Evolutionary conservation across 1,284 basidiomycete genomes (phyloP), one percentile per base, ranked within the genome.

Genomic region (Marasmius fiardii): DNA sequence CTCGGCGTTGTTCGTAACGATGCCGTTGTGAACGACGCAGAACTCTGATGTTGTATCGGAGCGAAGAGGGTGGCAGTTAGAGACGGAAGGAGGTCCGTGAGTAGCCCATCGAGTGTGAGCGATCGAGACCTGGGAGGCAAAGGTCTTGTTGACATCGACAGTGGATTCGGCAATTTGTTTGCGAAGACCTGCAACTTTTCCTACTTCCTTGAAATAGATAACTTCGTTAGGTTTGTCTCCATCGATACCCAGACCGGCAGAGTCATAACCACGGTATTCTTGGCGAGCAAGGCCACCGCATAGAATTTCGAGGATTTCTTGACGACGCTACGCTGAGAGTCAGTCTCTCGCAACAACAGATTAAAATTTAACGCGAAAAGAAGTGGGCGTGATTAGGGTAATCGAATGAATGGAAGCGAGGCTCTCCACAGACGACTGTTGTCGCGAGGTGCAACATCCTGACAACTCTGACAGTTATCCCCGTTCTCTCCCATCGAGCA

Each of bases 61-160:
- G 64, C 89, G 88, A 70, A 98, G 87, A 58, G 97, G 97, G 74
- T 99, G 97, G 76, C 96, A 99, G 79, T 99, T 99, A 66, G 81
- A 72, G 53, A 88, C 82, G 28, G 87, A 90, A 28, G 93, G 93
- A 51, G 90, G 86, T 59, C 97, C 97, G 72, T 99, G 97, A n/a
- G 97, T 99, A 2, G 97, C 97, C 97, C 97, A 99, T 61, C 97
- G 93, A 16, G 97, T 99, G 80, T 99, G 97, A 24, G 96, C 97
- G 75, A 99, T 98, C 52, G 93, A 94, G 52, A 95, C 93, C 75
- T 98, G 95, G 52, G 88, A 88, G 58, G 94, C 71, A 72, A 89
- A 92, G 34, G 85, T 82, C 79, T 93, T 95, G 70, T 79, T 75
- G 64, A 93, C 88, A 74, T 98, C 86, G 66, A 95, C 70, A 60